Base-by-base conservation (phyloP, 345 rosid species). In the Hevea brasiliensis region DNA sequence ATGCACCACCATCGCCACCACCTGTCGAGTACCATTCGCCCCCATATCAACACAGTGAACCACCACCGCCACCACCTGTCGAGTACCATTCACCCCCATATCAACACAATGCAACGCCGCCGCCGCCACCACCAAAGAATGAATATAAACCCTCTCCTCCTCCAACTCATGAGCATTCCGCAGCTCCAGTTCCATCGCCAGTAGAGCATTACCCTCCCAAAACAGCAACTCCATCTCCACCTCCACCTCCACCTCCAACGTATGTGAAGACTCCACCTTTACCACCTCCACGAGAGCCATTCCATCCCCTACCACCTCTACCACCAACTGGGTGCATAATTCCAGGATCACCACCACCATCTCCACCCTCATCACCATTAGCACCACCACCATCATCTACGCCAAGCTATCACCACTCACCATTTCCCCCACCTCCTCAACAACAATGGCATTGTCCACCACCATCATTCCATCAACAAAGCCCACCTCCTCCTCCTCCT, bases 311-410 rank as follows among this genome's bases (percentile, higher is more conserved):
- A 3, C 74, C 42, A 24, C 58, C 67, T 10, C 54, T 4, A 32
- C 37, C 37, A 32, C 37, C 37, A 32, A 32, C 72, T 14, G 76
- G 69, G 21, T 74, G 78, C 42, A 69, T 17, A 73, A 81, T 65
- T 48, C 83, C 88, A 7, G 69, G 83, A 21, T 74, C 83, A 3
- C 58, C 88, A 41, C 42, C 76, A 23, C 65, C 55, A 17, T 0
- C 54, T 0, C 11, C 48, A 8, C 11, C 82, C 1, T 41, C 82
- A 9, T 56, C 80, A 78, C n/a, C n/a, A n/a, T n/a, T n/a, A n/a
- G n/a, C n/a, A n/a, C n/a, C n/a, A 21, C 65, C 53, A 14, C 2
- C 51, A 5, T 45, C 48, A 8, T 45, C 82, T 1, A 48, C 82
- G 6, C 61, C 80, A 78, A 72, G 58, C 68, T 82, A 78, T 37